A percentile compares a stretch with the other conserved stretches of the same genome.
Evolutionary conservation across 2,329 filamentous ascomycete genomes (phyloP).

Genomic region (Mycocentrospora acerina): DNA sequence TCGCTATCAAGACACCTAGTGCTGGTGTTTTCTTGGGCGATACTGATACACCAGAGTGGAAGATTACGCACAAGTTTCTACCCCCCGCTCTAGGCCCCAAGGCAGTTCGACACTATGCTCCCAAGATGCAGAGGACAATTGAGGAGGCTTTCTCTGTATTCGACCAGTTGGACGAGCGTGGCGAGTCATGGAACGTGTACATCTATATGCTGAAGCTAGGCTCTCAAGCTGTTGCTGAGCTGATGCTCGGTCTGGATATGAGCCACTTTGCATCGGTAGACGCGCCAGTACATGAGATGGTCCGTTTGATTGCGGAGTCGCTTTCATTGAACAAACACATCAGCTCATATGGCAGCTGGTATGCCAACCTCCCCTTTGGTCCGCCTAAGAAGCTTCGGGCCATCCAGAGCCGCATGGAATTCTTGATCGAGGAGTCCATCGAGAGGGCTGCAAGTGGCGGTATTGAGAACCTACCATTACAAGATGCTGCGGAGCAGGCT

Average conservation of each 20-base stretch:
- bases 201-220: slow-evolving; percentile 54
- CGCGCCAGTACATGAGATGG: slow-evolving; percentile 54
- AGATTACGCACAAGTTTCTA: slow-evolving; percentile 61
- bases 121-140: slow-evolving; percentile 59
- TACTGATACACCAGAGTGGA: slow-evolving; percentile 55
- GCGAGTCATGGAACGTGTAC: slow-evolving; percentile 51
- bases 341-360: slow-evolving; percentile 58
- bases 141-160: slow-evolving; percentile 54
- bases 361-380: slow-evolving; percentile 59
- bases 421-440: slow-evolving; percentile 17
- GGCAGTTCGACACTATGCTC: slow-evolving; percentile 62
- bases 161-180: slow-evolving; percentile 51
- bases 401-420: slow-evolving; percentile 17
- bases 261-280: slow-evolving; percentile 48
- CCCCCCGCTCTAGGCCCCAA: slow-evolving; percentile 61
- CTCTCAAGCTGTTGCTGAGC: slow-evolving; percentile 48
- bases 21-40: slow-evolving; percentile 44
- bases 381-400: slow-evolving; percentile 46
- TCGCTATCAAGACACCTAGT: slow-evolving; percentile 32
- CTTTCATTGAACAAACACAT: slow-evolving; percentile 63
- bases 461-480: slow-evolving; percentile 35
- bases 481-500: slow-evolving; percentile 42
- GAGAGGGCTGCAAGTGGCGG: slow-evolving; percentile 13
- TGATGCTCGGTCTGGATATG: slow-evolving; percentile 49
- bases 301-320: slow-evolving; percentile 52